Conservation (phyloP, 805 yeast species). For the Saccharomycopsis sp. region DNA sequence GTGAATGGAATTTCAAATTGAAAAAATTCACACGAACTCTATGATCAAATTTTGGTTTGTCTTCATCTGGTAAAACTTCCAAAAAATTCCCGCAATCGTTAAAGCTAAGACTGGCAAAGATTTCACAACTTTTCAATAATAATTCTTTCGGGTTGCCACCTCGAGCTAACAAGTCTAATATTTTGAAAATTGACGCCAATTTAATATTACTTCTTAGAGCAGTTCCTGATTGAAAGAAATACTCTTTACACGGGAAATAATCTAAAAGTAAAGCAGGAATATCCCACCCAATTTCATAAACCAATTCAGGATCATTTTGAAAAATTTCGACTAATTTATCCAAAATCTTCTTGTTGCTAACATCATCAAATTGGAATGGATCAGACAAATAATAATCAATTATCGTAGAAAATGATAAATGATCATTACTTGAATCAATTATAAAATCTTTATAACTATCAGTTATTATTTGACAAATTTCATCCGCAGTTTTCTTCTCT, state of each 20-base stretch:
- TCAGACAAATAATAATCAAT: conserved; percentile 54
- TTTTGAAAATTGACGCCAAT: conserved; percentile 33
- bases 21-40: conserved; percentile 26
- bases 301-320: conserved; percentile 39
- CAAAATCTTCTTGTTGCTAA: conserved; percentile 47
- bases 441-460: conserved; percentile 19
- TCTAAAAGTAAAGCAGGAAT: conserved; percentile 61
- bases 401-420: conserved; percentile 63
- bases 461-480: conserved; percentile 6
- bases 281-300: conserved; percentile 84
- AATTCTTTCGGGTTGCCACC: conserved; percentile 79
- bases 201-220: conserved; percentile 26
- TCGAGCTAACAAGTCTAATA: conserved; percentile 57
- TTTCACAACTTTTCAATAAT: conserved; percentile 62
- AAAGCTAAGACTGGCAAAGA: conserved; percentile 37
- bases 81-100: conserved; percentile 20
- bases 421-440: conserved; percentile 46
- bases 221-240: conserved; percentile 28
- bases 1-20: conserved; percentile 54
- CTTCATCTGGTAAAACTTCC: conserved; percentile 23
- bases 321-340: conserved; percentile 39
- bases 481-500: conserved; percentile 6
- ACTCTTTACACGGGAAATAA: conserved; percentile 36
- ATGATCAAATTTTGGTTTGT: conserved; percentile 16
- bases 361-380: conserved; percentile 36